Conservation (phyloP, 176 grass and related monocot species). For the Oryza meyeriana region DNA sequence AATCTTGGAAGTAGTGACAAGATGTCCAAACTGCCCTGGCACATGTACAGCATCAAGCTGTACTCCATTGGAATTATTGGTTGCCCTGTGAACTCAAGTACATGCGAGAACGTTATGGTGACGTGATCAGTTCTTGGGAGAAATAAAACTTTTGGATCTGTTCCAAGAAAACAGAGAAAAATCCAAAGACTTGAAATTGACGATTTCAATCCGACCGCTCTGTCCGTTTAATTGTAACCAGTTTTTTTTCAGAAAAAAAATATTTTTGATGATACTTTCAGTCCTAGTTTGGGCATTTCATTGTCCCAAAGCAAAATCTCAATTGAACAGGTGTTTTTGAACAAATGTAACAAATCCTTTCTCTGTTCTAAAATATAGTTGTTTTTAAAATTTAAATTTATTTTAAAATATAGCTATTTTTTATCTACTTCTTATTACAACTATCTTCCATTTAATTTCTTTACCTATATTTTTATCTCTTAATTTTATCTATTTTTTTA, state of each 20-base stretch:
- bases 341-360: background rate
- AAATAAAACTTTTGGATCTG: conserved; percentile 16
- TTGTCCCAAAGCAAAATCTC: background rate
- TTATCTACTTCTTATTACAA: too few relatives aligned
- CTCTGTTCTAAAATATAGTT: too few relatives aligned
- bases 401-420: too few relatives aligned
- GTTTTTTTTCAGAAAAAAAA: background rate
- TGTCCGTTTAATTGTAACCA: background rate
- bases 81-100: background rate
- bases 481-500: too few relatives aligned
- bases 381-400: too few relatives aligned
- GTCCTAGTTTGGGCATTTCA: background rate
- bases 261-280: background rate
- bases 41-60: conserved; percentile 25
- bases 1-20: background rate
- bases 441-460: too few relatives aligned
- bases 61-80: conserved; percentile 24
- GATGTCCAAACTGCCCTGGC: conserved; percentile 26
- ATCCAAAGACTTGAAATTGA: background rate
- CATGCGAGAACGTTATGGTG: background rate
- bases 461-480: too few relatives aligned
- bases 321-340: background rate
- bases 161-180: background rate
- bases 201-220: background rate
- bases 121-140: conserved; percentile 9